Conservation (phyloP, 2,329 filamentous ascomycete species). For the Didymella pomorum region DNA sequence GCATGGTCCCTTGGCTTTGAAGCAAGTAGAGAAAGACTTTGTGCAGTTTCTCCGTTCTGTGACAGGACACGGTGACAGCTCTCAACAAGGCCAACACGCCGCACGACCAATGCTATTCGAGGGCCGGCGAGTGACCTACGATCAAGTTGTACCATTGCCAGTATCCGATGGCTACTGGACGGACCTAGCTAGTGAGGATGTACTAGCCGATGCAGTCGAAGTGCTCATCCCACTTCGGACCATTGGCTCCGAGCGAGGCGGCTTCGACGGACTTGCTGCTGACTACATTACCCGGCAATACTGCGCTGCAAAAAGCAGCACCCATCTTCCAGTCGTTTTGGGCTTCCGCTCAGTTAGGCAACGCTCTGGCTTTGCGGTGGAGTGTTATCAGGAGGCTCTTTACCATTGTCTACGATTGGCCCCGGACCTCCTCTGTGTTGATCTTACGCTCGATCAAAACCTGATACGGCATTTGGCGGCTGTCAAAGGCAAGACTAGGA, state of each 20-base stretch:
- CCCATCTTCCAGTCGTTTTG: background rate
- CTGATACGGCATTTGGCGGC: background rate
- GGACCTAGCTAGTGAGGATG: background rate
- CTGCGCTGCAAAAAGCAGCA: background rate
- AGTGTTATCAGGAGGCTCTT: background rate
- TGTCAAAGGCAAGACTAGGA: background rate
- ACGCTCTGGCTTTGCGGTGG: background rate
- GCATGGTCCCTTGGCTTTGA: background rate
- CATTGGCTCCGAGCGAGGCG: background rate
- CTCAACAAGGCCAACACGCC: background rate
- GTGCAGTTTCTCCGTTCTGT: background rate
- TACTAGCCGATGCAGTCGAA: background rate
- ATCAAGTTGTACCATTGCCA: background rate
- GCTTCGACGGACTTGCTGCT: background rate
- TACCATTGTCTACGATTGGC: conserved; percentile 1
- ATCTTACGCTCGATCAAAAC: background rate
- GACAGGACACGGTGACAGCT: background rate
- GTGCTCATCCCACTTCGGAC: background rate
- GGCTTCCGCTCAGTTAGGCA: background rate
- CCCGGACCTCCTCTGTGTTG: conserved; percentile 6
- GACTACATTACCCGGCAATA: conserved; percentile 5
- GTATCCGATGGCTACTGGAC: background rate
- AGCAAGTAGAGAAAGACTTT: background rate
- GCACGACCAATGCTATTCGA: background rate
- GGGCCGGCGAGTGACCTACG: background rate